Percentiles rank a stretch among this genome's conserved stretches.
These are phyloP conservation scores for Diplodia mutila DNA, from an alignment of 2,329 filamentous ascomycete genomes.

Conservation along the genomic window DNA sequence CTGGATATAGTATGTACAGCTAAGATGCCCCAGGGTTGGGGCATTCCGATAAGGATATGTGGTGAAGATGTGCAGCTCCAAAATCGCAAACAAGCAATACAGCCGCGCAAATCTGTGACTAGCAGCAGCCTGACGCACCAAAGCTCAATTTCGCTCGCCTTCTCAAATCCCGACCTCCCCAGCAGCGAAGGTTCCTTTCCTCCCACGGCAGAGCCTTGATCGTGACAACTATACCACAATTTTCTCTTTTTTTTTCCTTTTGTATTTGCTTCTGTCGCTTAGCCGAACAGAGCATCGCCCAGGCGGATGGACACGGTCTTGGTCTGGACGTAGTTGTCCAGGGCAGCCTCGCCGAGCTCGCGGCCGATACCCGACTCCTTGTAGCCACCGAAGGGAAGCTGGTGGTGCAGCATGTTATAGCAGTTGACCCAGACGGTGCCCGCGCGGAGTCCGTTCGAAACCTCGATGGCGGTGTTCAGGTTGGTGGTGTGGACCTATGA, in stretches of 20 bases:
- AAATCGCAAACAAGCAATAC: not conserved
- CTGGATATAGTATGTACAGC: slow-evolving; percentile 6
- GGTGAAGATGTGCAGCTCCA: no score
- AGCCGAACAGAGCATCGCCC: slow-evolving; percentile 52
- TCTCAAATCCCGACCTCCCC: not conserved
- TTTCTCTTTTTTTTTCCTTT: not conserved
- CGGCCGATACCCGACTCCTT: slow-evolving; percentile 56
- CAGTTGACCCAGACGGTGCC: slow-evolving; percentile 70
- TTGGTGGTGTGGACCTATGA: slow-evolving; percentile 69
- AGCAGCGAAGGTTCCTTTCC: not conserved
- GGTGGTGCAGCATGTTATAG: slow-evolving; percentile 74
- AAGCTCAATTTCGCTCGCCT: slow-evolving; percentile 3
- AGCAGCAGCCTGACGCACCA: not conserved
- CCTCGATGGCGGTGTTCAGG: slow-evolving; percentile 77
- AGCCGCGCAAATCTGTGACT: not conserved
- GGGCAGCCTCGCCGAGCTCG: slow-evolving; percentile 55
- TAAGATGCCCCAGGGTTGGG: not conserved
- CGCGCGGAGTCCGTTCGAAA: slow-evolving; percentile 70
- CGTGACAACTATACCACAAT: not conserved
- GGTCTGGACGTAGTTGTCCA: slow-evolving; percentile 52
- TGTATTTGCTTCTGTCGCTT: not conserved
- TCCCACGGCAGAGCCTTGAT: not conserved
- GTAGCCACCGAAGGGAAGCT: slow-evolving; percentile 60
- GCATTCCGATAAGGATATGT: not conserved
- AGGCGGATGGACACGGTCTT: slow-evolving; percentile 54